A percentile compares a stretch with the other conserved stretches of the same genome.
These are phyloP conservation scores for Metschnikowia kunwiensis DNA, from an alignment of 805 yeast species.

Conservation along the genomic window DNA sequence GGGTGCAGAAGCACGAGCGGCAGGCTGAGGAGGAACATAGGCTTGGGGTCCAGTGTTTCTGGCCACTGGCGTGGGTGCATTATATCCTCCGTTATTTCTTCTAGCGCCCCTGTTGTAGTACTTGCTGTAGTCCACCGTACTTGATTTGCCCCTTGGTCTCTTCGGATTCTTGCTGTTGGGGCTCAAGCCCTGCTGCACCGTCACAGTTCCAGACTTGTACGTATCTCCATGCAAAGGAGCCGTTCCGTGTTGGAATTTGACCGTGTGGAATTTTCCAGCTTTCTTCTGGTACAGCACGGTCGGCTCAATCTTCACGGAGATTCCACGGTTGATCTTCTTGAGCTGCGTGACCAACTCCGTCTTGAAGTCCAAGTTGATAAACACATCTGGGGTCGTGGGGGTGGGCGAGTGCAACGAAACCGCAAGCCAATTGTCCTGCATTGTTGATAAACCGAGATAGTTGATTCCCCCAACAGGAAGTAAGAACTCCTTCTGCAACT, in stretches of 20 bases:
- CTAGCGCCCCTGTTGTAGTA: constrained; percentile 36
- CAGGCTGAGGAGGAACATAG: constrained; percentile 16
- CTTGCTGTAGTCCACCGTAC: constrained; percentile 41
- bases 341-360: constrained; percentile 82
- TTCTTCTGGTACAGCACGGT: constrained; percentile 84
- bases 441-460: constrained; percentile 63
- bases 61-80: constrained; percentile 20
- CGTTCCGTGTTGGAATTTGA: constrained; percentile 63
- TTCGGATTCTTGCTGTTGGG: constrained; percentile 66
- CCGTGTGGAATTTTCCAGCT: constrained; percentile 76
- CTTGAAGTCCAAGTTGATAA: constrained; percentile 78
- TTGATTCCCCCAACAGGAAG: constrained; percentile 59
- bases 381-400: constrained; percentile 65
- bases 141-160: constrained; percentile 61
- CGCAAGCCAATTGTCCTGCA: constrained; percentile 93
- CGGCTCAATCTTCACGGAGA: constrained; percentile 65
- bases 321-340: constrained; percentile 54
- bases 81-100: constrained; percentile 9
- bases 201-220: constrained; percentile 86
- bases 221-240: constrained; percentile 61
- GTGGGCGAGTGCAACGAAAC: constrained; percentile 49
- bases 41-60: constrained; percentile 15
- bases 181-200: constrained; percentile 76
- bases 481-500: constrained; percentile 59
- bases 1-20: background rate